A percentile compares a stretch with the other conserved stretches of the same genome.
Evolutionary conservation across 1,139 yeast species (phyloP).

Genomic region (Debaryomyces psychrophilus): DNA sequence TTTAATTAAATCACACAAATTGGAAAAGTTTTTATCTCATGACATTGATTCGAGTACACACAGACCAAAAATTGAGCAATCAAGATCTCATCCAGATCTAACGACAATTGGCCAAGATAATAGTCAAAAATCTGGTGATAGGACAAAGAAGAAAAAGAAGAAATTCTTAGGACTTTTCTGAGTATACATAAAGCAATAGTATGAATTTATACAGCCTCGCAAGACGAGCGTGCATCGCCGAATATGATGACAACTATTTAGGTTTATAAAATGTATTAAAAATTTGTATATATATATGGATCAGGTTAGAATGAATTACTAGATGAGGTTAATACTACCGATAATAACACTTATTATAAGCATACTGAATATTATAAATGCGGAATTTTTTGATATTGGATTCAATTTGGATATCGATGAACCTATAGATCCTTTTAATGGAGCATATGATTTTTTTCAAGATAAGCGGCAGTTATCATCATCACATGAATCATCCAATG

Average conservation of each 20-base stretch:
- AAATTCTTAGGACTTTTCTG: constrained; percentile 44
- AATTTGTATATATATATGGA: background rate
- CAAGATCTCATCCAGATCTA: constrained; percentile 46
- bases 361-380: constrained; percentile 3
- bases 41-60: constrained; percentile 30
- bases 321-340: constrained; percentile 1
- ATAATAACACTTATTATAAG: background rate
- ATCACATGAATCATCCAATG: background rate
- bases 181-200: too few relatives aligned
- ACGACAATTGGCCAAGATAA: constrained; percentile 14
- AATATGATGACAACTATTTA: background rate
- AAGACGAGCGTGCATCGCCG: background rate
- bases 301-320: constrained; percentile 1
- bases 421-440: constrained; percentile 11
- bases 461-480: constrained; percentile 2
- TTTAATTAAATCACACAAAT: constrained; percentile 15
- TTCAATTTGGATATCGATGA: constrained; percentile 18
- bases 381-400: constrained; percentile 13
- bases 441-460: background rate
- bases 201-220: background rate
- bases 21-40: constrained; percentile 35
- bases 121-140: constrained; percentile 11
- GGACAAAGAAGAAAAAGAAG: constrained; percentile 29
- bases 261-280: background rate
- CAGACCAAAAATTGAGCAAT: constrained; percentile 39